phyloP scores from a whole-genome alignment of 1,284 basidiomycete genomes.

The Sutorius eximius region DNA sequence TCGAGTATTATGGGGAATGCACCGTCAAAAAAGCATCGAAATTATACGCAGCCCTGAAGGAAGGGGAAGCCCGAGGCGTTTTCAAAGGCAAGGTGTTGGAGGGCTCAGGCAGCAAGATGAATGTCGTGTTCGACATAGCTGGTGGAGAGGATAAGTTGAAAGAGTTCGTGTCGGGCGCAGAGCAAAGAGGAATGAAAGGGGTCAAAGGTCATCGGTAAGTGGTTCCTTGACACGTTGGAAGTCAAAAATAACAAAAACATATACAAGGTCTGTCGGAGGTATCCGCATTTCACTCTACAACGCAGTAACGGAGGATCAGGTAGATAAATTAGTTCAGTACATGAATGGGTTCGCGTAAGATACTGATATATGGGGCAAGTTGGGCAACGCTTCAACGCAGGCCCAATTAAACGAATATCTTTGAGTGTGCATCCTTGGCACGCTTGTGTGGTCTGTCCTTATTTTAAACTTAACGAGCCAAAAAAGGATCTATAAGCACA shows the following conservation, averaged over 20 bases:
- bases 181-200: conserved; percentile 75
- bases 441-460: too few relatives aligned
- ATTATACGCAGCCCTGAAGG: conserved; percentile 71
- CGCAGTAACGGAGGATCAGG: conserved; percentile 82
- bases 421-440: too few relatives aligned
- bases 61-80: conserved; percentile 69
- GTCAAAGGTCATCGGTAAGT: conserved; percentile 89
- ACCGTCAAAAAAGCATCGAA: conserved; percentile 75
- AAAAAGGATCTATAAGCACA: too few relatives aligned
- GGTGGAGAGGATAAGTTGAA: conserved; percentile 70
- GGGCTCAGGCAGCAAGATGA: conserved; percentile 88
- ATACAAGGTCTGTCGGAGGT: conserved; percentile 65
- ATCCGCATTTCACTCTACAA: conserved; percentile 95
- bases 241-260: background rate
- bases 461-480: too few relatives aligned
- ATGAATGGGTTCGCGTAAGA: conserved; percentile 53
- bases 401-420: background rate
- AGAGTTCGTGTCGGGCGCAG: conserved; percentile 78
- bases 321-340: conserved; percentile 59
- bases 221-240: background rate
- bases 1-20: conserved; percentile 64
- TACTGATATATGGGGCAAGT: background rate
- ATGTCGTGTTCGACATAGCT: conserved; percentile 79
- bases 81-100: conserved; percentile 69
- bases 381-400: conserved; percentile 13